A percentile compares a stretch with the other conserved stretches of the same genome.
Evolutionary conservation across 1,139 yeast genomes (phyloP).

Genomic region (Candida tropicalis): DNA sequence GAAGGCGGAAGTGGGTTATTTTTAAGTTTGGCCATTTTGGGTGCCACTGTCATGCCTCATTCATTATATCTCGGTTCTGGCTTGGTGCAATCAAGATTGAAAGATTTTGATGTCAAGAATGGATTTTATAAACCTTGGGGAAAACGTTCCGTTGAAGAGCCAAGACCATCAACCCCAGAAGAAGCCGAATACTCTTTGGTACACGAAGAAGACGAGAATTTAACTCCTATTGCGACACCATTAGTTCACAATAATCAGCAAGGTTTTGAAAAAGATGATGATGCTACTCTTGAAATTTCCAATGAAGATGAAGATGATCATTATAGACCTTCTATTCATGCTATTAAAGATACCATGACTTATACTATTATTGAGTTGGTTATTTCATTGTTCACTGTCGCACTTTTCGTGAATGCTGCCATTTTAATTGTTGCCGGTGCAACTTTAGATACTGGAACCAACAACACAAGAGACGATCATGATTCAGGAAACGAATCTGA

Average conservation of each 20-base stretch:
- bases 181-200: neutral
- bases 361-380: conserved; percentile 69
- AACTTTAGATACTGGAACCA: conserved; percentile 44
- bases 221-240: conserved; percentile 16
- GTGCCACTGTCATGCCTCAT: conserved; percentile 99
- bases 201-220: conserved; percentile 11
- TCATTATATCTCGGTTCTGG: conserved; percentile 91
- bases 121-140: conserved; percentile 48
- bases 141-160: conserved; percentile 8
- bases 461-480: conserved; percentile 15
- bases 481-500: conserved; percentile 60
- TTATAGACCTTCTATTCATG: conserved; percentile 67
- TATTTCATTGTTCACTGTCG: conserved; percentile 70
- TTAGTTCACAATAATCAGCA: conserved; percentile 10
- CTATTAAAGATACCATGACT: conserved; percentile 67
- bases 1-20: conserved; percentile 75
- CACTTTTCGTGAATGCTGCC: conserved; percentile 78
- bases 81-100: conserved; percentile 84
- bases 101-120: conserved; percentile 73
- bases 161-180: neutral
- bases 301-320: conserved; percentile 28
- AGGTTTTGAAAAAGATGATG: conserved; percentile 27
- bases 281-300: conserved; percentile 24
- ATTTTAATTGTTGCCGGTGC: conserved; percentile 79
- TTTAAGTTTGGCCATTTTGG: conserved; percentile 85